Conservation (phyloP, 257 asterid species). For the Solanum bulbocastanum region DNA sequence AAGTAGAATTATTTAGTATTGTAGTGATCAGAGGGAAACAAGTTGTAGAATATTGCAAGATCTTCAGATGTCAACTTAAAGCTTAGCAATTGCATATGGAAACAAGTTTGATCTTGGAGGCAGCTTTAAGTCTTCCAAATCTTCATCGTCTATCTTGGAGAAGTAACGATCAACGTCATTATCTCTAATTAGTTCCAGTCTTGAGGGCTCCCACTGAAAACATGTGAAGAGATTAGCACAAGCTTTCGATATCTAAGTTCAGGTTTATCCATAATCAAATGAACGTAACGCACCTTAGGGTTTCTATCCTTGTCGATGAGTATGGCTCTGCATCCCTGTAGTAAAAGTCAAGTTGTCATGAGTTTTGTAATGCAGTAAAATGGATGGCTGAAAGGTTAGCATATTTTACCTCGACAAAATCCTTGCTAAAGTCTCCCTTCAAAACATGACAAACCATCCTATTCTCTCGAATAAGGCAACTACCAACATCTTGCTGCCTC, state of each 20-base stretch:
- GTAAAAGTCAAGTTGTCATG: not conserved
- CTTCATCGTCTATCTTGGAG: conserved; percentile 37
- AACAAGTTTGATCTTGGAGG: conserved; percentile 23
- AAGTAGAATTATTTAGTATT: too few species aligned
- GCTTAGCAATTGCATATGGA: conserved; percentile 49
- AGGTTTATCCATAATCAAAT: not conserved
- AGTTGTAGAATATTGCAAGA: not conserved
- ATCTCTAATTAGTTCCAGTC: conserved; percentile 38
- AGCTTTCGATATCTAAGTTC: not conserved
- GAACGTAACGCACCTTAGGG: conserved; percentile 39
- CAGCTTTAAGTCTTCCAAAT: conserved; percentile 52
- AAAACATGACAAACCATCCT: not conserved
- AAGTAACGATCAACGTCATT: conserved; percentile 30
- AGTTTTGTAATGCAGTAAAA: not conserved
- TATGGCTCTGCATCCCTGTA: conserved; percentile 28
- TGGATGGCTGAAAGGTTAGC: not conserved
- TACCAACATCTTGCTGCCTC: conserved; percentile 15
- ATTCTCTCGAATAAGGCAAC: conserved; percentile 3
- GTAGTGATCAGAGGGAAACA: not conserved
- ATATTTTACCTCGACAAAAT: conserved; percentile 27
- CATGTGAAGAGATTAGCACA: not conserved
- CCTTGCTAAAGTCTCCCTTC: not conserved
- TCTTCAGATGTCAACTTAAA: conserved; percentile 8
- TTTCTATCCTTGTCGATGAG: conserved; percentile 64
- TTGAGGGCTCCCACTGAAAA: conserved; percentile 3